Percentiles rank a stretch among this genome's conserved stretches.
Evolutionary conservation across 2,329 filamentous ascomycete genomes (phyloP).

Genomic region (Colletotrichum lini): DNA sequence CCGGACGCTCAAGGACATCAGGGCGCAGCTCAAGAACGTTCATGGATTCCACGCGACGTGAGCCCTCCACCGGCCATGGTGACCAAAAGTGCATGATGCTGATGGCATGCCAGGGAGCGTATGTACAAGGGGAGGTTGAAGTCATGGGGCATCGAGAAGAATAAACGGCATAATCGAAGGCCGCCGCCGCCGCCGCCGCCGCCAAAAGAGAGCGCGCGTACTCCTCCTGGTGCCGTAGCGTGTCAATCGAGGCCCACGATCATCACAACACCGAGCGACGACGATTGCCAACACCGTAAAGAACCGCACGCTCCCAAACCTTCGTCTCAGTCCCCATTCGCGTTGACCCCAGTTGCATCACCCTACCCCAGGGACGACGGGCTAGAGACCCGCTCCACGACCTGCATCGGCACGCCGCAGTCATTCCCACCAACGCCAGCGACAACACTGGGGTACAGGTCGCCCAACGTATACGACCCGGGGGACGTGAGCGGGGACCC

Average conservation of each 20-base stretch:
- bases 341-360: not conserved
- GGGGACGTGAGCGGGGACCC: not conserved
- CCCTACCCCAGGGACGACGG: not conserved
- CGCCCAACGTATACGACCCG: not conserved
- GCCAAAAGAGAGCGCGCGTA: not conserved
- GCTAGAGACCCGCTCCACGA: conserved; percentile 6
- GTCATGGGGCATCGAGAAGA: conserved; percentile 37
- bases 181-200: not conserved
- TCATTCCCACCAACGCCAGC: conserved; percentile 19
- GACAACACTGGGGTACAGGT: not conserved
- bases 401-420: conserved; percentile 2
- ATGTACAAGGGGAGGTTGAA: conserved; percentile 40
- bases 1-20: conserved; percentile 22
- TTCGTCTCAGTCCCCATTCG: not conserved
- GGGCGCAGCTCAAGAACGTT: conserved; percentile 5
- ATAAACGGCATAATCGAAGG: conserved; percentile 20
- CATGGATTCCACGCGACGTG: conserved; percentile 38
- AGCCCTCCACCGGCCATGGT: not conserved
- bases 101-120: conserved; percentile 22
- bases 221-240: not conserved
- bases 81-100: not conserved
- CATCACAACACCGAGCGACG: not conserved
- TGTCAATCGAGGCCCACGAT: not conserved
- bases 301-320: not conserved
- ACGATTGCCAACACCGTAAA: no score